Base-by-base conservation (phyloP, 2,329 filamentous ascomycete species). In the Pseudocercospora vitis region DNA sequence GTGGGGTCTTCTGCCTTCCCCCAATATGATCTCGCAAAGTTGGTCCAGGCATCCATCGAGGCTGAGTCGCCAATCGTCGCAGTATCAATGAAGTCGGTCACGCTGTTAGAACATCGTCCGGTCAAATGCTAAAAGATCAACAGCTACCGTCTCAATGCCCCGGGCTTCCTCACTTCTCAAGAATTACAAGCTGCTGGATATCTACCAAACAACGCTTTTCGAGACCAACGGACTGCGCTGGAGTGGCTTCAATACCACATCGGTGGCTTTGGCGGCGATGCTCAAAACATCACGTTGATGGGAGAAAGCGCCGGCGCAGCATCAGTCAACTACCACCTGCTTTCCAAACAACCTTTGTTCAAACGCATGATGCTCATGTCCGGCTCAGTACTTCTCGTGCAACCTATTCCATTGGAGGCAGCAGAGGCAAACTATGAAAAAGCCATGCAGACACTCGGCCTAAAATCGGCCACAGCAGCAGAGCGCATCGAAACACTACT, bases 251-350 rank as follows among this genome's bases (percentile, higher is more conserved):
- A 55, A 35, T 53, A 59, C 14, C 59, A 63, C 39, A 62, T 66
- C 14, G 37, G 31, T 7, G 54, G 52, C 3, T 65, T 66, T 48
- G 64, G 63, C n/a, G 64, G 64, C 14, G 57, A 66, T 42, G 37
- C 50, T 1, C 16, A 40, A 2, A 56, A 55, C 52, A 76, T 64
- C 33, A 62, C 53, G 8, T 12, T 61, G 9, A 56, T 33, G 14
- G 56, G 55, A 11, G 49, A 58, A 35, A 50, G 42, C 26, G 68
- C 71, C 7, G 74, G 74, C n/a, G 59, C 65, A n/a, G 89, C 91
- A 56, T 89, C 86, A 0, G 86, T 89, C 1, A 63, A 66, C 45
- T 61, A 64, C 24, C 66, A 67, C 46, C 50, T 68, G 3, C 68
- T 73, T 28, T 71, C 70, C 6, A 58, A 70, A 28, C 57, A 70